Evolutionary conservation across 2,329 filamentous ascomycete genomes (phyloP), one percentile per base, ranked within the genome.

Genomic region (Xenoacremonium recifei): DNA sequence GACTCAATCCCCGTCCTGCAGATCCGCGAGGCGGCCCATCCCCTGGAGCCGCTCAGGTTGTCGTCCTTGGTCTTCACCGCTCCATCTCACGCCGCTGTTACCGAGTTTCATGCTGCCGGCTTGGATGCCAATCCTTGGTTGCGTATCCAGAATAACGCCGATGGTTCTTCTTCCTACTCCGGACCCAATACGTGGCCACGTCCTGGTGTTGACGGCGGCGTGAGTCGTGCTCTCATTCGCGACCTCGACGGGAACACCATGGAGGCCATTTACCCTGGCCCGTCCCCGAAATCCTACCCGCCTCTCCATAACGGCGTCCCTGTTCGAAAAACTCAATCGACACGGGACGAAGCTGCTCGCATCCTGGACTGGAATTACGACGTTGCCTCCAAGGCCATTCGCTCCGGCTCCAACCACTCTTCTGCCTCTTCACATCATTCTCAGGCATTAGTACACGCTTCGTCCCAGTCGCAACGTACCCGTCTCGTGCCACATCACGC

Each of bases 221-320:
- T 55, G 47, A 53, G 48, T 36, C 64, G 57, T 68, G 77, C 65
- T 71, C 80, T 69, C 74, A 82, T 89, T 30, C 76, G 82, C 46
- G 89, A 95, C 64, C 76, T 88, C 40, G 89, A 95, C 68, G 87
- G 87, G 37, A 95, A 95, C 68, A 86, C 79, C 54, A 82, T 95
- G 60, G 87, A 93, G 60, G 85, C 88, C 21, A 80, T 91, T 37
- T 86, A 82, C 29, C 51, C 55, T 30, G 63, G 63, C 23, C 51
- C 50, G 44, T 42, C 43, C n/a, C 45, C 48, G 29, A 41, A 15
- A 15, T 31, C 29, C 29, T 15, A 6, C 29, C 29, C 29, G 6
- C 7, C 17, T 15, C 13, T 15, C 29, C 17, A 31, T 15, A 31
- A 31, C n/a, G 29, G 29, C 17, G 29, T 31, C n/a, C 29, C 29